phyloP scores from a whole-genome alignment of 2,329 filamentous ascomycete genomes.

The Botrytis sinoallii region DNA sequence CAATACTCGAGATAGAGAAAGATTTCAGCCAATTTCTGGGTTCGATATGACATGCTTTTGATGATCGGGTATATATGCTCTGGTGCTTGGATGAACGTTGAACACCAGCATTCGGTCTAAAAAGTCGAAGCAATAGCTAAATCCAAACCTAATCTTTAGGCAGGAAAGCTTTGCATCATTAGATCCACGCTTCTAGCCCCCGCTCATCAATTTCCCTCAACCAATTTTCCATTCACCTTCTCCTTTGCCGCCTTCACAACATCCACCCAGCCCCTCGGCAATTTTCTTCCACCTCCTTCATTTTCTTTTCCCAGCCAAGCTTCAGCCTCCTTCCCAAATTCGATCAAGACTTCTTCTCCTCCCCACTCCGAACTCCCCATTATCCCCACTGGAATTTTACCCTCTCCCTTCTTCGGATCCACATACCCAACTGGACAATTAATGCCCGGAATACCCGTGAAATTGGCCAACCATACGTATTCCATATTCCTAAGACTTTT shows the following conservation, averaged over 20 bases:
- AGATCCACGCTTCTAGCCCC: neutral
- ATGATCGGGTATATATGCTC: neutral
- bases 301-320: slow-evolving; percentile 49
- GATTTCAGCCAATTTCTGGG: neutral
- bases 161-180: neutral
- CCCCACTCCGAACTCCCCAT: slow-evolving; percentile 68
- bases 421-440: slow-evolving; percentile 73
- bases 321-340: slow-evolving; percentile 58
- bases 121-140: neutral
- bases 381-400: slow-evolving; percentile 58
- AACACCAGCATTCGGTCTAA: neutral
- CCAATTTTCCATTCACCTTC: slow-evolving; percentile 53
- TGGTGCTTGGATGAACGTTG: neutral
- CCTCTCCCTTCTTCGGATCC: slow-evolving; percentile 43
- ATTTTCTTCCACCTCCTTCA: slow-evolving; percentile 48
- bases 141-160: neutral
- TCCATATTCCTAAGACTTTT: slow-evolving; percentile 74
- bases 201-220: slow-evolving; percentile 18
- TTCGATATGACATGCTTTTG: neutral
- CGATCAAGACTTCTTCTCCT: slow-evolving; percentile 58
- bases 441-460: slow-evolving; percentile 73
- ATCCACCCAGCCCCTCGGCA: slow-evolving; percentile 57
- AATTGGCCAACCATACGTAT: slow-evolving; percentile 83
- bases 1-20: neutral
- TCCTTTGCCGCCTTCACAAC: slow-evolving; percentile 45